Base-by-base conservation (phyloP, 306 rosid genomes). In the Vigna trinervia region DNA sequence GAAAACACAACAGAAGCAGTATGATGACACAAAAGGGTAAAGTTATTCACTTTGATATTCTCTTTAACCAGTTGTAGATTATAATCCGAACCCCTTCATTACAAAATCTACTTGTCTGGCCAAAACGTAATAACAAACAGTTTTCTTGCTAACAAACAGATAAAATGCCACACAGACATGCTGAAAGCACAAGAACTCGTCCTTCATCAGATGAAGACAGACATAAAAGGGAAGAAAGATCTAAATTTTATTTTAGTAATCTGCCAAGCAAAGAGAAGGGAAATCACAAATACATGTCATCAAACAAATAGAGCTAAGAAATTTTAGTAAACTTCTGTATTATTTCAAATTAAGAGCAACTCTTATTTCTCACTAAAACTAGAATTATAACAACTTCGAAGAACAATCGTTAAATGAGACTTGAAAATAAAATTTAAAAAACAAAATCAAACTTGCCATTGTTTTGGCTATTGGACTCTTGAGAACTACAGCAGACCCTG, bases 381-480 rank as follows among this genome's bases (percentile, higher is more conserved):
- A 64, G 19, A 80, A 30, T 45, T 43, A 52, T 8, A 23, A 72
- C 52, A 57, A 56, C 41, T 53, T 6, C 61, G 19, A 64, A 48
- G 63, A 74, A 63, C 43, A 45, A 28, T 28, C 45, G 78, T 1
- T 19, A 57, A 63, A 77, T 58, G 45, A 76, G 34, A 11, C 7
- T 54, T 20, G 22, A 30, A 36, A 54, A 53, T 4, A 2, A 26
- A 39, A 38, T 6, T 38, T 5, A 9, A 19, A 34, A n/a, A 75
- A 61, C 17, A 11, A 8, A 12, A 15, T 41, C 46, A 58, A 75
- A 80, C 92, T 87, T 78, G 75, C 97, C 99, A 85, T 89, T 92
- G 82, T 76, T 89, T 79, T 89, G 85, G 79, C 85, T 88, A 59
- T 90, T 83, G 3, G 80, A 6, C 22, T 91, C 96, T 57, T 87